Evolutionary conservation across 208 protist species (phyloP).

Genomic region (Zelonia costaricensis): DNA sequence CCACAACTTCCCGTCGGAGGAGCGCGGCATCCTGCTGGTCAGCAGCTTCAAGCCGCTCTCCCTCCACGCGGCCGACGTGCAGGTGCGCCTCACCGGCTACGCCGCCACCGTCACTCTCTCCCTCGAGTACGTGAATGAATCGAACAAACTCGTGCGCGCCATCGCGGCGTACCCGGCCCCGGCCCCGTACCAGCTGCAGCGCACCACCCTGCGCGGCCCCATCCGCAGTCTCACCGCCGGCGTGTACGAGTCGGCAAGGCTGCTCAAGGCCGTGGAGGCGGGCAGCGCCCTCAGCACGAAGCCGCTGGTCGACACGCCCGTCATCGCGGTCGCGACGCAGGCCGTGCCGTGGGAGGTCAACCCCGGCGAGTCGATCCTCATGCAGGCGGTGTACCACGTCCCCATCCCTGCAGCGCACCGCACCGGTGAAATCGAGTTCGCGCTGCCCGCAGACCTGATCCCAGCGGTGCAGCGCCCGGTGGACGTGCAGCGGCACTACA

Average conservation of each 20-base stretch:
- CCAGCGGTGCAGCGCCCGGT: conserved; percentile 35
- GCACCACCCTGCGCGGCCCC: conserved; percentile 20
- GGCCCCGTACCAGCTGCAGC: conserved; percentile 48
- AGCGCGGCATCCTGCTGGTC: conserved; percentile 46
- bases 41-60: conserved; percentile 60
- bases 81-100: conserved; percentile 49
- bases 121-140: conserved; percentile 77
- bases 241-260: conserved; percentile 10
- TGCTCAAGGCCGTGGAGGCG: conserved; percentile 10
- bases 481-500: conserved; percentile 46
- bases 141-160: conserved; percentile 39
- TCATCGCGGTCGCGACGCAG: conserved; percentile 48
- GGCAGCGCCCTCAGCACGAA: conserved; percentile 22
- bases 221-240: conserved; percentile 2
- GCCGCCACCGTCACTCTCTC: conserved; percentile 54
- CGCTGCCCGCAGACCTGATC: conserved; percentile 57
- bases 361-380: conserved; percentile 40
- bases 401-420: conserved; percentile 31
- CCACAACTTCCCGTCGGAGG: conserved; percentile 36
- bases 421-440: conserved; percentile 33
- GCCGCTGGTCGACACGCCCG: conserved; percentile 22
- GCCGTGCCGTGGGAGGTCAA: conserved; percentile 62
- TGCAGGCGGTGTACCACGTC: conserved; percentile 57
- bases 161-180: conserved; percentile 72
- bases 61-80: conserved; percentile 49